phyloP scores from a whole-genome alignment of 352 stramenopile genomes.

The Phytophthora boehmeriae region DNA sequence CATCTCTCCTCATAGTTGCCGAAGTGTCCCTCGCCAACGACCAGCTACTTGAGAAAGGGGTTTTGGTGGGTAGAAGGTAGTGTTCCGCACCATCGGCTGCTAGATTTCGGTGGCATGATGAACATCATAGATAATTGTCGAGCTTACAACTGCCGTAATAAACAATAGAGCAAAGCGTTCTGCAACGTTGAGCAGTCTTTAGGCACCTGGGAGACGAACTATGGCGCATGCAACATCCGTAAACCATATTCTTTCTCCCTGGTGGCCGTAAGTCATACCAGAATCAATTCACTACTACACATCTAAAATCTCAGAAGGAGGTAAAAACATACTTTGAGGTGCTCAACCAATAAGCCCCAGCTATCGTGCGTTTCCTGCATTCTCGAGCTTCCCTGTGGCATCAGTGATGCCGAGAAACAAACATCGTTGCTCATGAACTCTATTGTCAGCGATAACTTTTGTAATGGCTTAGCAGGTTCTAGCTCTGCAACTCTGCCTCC shows the following conservation, averaged over 20 bases:
- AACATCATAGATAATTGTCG: too few species aligned
- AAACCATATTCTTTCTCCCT: conserved; percentile 76
- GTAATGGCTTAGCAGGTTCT: conserved; percentile 7
- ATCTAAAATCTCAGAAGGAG: conserved; percentile 23
- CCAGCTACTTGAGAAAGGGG: conserved; percentile 44
- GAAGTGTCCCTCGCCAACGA: conserved; percentile 47
- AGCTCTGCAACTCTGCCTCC: conserved; percentile 34
- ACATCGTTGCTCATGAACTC: conserved; percentile 14
- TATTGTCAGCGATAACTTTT: conserved; percentile 3
- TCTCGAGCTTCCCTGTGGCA: conserved; percentile 15
- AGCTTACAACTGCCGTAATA: conserved; percentile 59
- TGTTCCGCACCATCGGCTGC: conserved; percentile 47
- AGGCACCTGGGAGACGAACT: conserved; percentile 65
- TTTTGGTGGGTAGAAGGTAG: conserved; percentile 22
- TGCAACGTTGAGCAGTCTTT: conserved; percentile 58
- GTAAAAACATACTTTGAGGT: not conserved
- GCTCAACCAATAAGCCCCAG: conserved; percentile 31
- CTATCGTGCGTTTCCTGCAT: conserved; percentile 26
- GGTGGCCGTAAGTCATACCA: conserved; percentile 49
- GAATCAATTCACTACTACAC: conserved; percentile 54
- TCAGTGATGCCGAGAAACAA: conserved; percentile 8
- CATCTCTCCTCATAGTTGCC: conserved; percentile 62
- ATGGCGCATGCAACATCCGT: conserved; percentile 69
- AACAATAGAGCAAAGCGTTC: conserved; percentile 47
- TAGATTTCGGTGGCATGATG: conserved; percentile 13